phyloP scores from a whole-genome alignment of 192 early-diverging fungal genomes.

The Gaertneriomyces sp. region DNA sequence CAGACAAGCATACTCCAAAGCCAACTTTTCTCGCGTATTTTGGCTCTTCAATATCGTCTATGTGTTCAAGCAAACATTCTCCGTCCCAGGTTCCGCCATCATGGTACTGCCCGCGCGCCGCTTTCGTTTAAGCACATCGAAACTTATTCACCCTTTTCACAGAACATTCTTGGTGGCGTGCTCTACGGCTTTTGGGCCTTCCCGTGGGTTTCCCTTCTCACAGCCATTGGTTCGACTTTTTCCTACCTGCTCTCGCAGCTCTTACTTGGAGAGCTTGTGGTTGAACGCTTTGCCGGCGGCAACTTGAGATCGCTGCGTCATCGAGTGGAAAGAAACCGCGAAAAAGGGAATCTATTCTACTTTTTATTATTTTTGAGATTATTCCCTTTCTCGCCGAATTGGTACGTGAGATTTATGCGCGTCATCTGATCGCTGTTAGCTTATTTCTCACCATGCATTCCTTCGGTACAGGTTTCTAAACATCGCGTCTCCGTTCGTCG shows the following conservation, averaged over 20 bases:
- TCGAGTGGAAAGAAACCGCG: slow-evolving; percentile 28
- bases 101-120: slow-evolving; percentile 12
- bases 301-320: slow-evolving; percentile 20
- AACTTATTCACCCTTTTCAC: neutral
- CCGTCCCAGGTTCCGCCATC: slow-evolving; percentile 35
- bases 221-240: slow-evolving; percentile 31
- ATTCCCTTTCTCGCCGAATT: slow-evolving; percentile 38
- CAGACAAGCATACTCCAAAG: slow-evolving; percentile 27
- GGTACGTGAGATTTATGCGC: slow-evolving; percentile 4
- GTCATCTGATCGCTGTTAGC: neutral
- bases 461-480: slow-evolving; percentile 24
- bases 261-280: slow-evolving; percentile 23
- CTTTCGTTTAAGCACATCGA: neutral
- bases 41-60: slow-evolving; percentile 26
- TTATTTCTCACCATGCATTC: neutral
- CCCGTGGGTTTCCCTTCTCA: slow-evolving; percentile 24
- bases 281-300: slow-evolving; percentile 24
- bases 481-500: slow-evolving; percentile 35
- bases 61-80: slow-evolving; percentile 42
- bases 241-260: slow-evolving; percentile 32
- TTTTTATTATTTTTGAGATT: slow-evolving; percentile 33
- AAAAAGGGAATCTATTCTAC: slow-evolving; percentile 29
- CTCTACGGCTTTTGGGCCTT: slow-evolving; percentile 37
- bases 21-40: slow-evolving; percentile 21
- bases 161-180: slow-evolving; percentile 37